Percentiles rank a stretch among this genome's conserved stretches.
These are phyloP conservation scores for Apodospora peruviana DNA, from an alignment of 495 filamentous ascomycete species.

Conservation along the genomic window DNA sequence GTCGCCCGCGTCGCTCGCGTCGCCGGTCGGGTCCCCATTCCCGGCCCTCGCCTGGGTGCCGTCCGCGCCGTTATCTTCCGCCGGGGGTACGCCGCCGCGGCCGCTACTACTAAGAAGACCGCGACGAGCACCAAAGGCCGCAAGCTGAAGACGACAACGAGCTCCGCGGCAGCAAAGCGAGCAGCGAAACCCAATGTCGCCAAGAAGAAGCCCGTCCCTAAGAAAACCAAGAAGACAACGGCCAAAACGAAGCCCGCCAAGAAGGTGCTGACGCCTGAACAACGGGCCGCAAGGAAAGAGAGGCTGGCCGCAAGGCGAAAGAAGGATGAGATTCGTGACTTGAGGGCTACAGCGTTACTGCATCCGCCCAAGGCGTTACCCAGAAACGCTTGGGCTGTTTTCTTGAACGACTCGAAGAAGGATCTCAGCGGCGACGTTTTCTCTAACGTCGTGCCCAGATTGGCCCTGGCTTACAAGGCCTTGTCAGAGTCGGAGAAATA, in stretches of 20 bases:
- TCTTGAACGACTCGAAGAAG: conserved; percentile 7
- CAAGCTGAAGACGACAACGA: conserved; percentile 17
- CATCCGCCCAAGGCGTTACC: neutral
- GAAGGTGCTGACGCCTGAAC: conserved; percentile 5
- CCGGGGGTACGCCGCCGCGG: conserved; percentile 5
- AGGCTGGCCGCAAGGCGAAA: conserved; percentile 4
- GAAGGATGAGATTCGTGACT: conserved; percentile 1
- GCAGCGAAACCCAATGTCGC: conserved; percentile 6
- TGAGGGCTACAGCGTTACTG: neutral
- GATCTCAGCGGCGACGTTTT: too few species aligned
- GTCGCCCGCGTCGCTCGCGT: neutral
- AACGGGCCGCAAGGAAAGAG: neutral
- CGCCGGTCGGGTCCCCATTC: too few species aligned
- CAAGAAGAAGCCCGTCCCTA: too few species aligned
- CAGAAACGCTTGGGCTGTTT: neutral
- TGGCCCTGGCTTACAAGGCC: conserved; percentile 16
- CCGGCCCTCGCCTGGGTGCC: neutral
- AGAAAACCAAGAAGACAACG: conserved; percentile 16
- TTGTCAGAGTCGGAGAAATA: conserved; percentile 23
- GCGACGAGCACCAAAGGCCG: neutral
- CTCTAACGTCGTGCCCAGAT: too few species aligned
- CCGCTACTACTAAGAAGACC: conserved; percentile 8
- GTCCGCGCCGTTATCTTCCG: conserved; percentile 10
- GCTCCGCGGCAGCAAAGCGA: conserved; percentile 5
- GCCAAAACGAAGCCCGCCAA: conserved; percentile 14